phyloP scores from a whole-genome alignment of 257 asterid genomes.

The Forsythia suspensa region DNA sequence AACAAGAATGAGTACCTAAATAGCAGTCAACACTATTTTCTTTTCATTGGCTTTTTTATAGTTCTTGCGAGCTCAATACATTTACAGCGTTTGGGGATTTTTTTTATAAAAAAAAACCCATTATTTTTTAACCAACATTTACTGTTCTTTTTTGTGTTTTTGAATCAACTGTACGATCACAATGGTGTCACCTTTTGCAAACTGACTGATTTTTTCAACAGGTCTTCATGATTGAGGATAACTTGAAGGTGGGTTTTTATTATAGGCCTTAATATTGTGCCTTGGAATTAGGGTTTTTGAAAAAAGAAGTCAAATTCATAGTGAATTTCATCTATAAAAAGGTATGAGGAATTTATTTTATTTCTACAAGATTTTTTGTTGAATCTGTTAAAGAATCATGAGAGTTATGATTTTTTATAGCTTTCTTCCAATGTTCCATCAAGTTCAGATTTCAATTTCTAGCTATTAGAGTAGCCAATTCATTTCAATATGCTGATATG shows the following conservation, averaged over 20 bases:
- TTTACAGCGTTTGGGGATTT: neutral
- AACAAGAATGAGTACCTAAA: neutral
- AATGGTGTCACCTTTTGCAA: slow-evolving; percentile 1
- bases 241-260: slow-evolving; percentile 17
- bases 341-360: neutral
- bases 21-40: neutral
- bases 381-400: slow-evolving; percentile 7
- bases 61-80: neutral
- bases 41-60: neutral
- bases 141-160: neutral
- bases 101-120: neutral
- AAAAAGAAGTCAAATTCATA: neutral
- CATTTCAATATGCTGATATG: too few relatives aligned
- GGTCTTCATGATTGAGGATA: slow-evolving; percentile 14
- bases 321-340: slow-evolving; percentile 16
- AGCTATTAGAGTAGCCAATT: too few relatives aligned
- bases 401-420: neutral
- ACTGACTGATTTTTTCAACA: slow-evolving; percentile 6
- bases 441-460: neutral
- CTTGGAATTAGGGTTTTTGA: slow-evolving; percentile 39
- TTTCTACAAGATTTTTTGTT: neutral
- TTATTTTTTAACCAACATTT: neutral
- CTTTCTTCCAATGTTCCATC: neutral
- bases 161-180: slow-evolving; percentile 7
- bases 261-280: neutral